A percentile compares a stretch with the other conserved stretches of the same genome.
These are phyloP conservation scores for Lachancea meyersii DNA, from an alignment of 805 yeast species.

Conservation along the genomic window DNA sequence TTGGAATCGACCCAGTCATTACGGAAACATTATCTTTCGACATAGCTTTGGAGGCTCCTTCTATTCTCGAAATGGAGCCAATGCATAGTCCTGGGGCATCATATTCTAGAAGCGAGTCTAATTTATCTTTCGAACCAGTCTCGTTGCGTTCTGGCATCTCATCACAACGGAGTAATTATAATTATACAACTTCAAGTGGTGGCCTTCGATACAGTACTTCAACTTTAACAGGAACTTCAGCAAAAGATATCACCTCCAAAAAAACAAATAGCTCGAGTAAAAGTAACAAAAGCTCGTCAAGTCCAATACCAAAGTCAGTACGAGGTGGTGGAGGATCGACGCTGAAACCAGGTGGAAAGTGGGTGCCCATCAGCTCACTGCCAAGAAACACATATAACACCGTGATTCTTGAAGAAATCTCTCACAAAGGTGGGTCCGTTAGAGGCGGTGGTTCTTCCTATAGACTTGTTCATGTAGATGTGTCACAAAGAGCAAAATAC, in stretches of 20 bases:
- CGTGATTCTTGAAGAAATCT: neutral
- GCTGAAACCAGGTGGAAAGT: neutral
- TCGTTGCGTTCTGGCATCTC: neutral
- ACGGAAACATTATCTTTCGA: neutral
- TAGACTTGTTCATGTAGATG: neutral
- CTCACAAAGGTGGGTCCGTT: neutral
- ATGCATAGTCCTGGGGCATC: neutral
- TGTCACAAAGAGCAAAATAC: neutral
- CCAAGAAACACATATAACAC: neutral
- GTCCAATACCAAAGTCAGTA: neutral
- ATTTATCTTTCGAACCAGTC: neutral
- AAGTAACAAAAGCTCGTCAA: neutral
- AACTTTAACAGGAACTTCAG: neutral
- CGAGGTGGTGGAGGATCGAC: neutral
- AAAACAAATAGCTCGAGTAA: neutral
- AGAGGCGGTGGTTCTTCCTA: conserved; percentile 1
- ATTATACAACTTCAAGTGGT: neutral
- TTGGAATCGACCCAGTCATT: conserved; percentile 37
- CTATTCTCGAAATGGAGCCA: neutral
- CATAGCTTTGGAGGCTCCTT: neutral
- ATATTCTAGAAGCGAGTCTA: neutral
- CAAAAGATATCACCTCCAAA: neutral
- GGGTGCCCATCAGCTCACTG: neutral
- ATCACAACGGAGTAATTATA: neutral
- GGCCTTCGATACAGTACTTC: neutral